A percentile compares a stretch with the other conserved stretches of the same genome.
phyloP scores from a whole-genome alignment of 768 basidiomycete genomes.

The Mycena galericulata region DNA sequence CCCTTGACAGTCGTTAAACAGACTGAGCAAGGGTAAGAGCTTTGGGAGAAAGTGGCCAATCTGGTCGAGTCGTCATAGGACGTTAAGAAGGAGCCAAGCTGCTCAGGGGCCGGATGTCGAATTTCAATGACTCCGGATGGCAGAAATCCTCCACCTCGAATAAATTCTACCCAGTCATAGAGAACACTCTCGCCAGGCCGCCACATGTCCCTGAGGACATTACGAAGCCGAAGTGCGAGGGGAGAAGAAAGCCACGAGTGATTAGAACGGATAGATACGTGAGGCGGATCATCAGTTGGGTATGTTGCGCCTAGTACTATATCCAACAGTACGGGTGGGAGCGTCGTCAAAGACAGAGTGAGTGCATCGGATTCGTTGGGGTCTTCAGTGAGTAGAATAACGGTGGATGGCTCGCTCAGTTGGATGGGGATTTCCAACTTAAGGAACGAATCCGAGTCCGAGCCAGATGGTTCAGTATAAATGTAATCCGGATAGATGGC shows the following conservation, averaged over 20 bases:
- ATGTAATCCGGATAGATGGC: slow-evolving; percentile 85
- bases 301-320: slow-evolving; percentile 66
- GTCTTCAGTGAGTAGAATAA: slow-evolving; percentile 51
- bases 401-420: slow-evolving; percentile 54
- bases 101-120: slow-evolving; percentile 65
- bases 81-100: slow-evolving; percentile 61
- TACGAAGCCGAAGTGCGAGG: slow-evolving; percentile 48
- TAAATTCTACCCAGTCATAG: slow-evolving; percentile 79
- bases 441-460: slow-evolving; percentile 48
- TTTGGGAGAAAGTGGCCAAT: slow-evolving; percentile 67
- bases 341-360: slow-evolving; percentile 55
- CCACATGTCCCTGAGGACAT: slow-evolving; percentile 68
- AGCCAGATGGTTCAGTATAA: slow-evolving; percentile 52
- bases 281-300: slow-evolving; percentile 65
- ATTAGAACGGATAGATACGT: slow-evolving; percentile 63
- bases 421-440: slow-evolving; percentile 78
- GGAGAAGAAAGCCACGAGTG: slow-evolving; percentile 68
- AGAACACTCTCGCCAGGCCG: slow-evolving; percentile 69
- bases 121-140: slow-evolving; percentile 48
- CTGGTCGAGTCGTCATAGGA: slow-evolving; percentile 61
- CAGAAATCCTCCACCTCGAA: slow-evolving; percentile 73
- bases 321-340: slow-evolving; percentile 75
- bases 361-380: slow-evolving; percentile 27
- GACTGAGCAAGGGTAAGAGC: slow-evolving; percentile 79
- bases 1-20: slow-evolving; percentile 84